phyloP scores from a whole-genome alignment of 345 rosid species.

The Psidium friedrichsthalianum region DNA sequence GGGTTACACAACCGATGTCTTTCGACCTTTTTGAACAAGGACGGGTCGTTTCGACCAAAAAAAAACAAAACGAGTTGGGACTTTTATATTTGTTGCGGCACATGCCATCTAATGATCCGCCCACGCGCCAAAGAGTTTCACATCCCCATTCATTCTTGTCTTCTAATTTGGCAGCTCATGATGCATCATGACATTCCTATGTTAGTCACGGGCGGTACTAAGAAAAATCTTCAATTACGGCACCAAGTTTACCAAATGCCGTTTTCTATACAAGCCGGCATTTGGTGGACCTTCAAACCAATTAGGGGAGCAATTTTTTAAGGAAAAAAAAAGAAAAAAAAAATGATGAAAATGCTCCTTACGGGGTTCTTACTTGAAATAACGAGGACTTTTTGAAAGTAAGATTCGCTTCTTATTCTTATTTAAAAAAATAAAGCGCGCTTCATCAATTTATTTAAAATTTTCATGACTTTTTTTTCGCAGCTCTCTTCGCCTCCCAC shows the following conservation, averaged over 20 bases:
- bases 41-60: no score
- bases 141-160: not conserved
- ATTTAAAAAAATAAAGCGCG: no score
- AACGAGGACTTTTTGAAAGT: no score
- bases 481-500: no score
- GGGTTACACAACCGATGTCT: not conserved
- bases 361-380: no score
- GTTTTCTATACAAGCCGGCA: not conserved
- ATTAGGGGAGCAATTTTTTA: not conserved
- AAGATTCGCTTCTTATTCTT: no score
- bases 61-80: not conserved
- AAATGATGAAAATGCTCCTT: no score
- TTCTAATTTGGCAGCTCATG: not conserved
- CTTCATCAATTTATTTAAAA: no score
- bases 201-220: not conserved
- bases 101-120: not conserved
- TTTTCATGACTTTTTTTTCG: no score
- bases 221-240: not conserved
- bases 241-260: not conserved
- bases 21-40: not conserved
- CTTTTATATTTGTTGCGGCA: not conserved
- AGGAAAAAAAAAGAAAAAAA: no score
- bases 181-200: not conserved
- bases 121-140: not conserved
- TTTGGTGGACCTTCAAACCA: not conserved